Conservation (phyloP, 1,284 basidiomycete species). For the Cryptococcus hybrid region DNA sequence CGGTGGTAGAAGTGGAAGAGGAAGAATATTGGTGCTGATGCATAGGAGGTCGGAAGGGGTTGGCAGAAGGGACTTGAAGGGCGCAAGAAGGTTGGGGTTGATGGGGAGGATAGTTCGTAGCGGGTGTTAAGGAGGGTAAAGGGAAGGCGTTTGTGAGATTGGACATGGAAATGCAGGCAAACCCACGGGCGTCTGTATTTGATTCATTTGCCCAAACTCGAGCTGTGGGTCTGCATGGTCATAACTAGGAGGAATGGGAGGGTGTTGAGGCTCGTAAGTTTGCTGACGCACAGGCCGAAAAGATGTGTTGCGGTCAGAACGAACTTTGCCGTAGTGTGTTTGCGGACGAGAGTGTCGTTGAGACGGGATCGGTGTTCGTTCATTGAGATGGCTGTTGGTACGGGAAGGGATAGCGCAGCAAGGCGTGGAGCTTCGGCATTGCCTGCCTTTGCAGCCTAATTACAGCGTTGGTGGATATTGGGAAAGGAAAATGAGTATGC, state of each 20-base stretch:
- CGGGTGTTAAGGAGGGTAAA: too few relatives aligned
- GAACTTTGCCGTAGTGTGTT: slow-evolving; percentile 64
- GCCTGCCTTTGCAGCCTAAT: slow-evolving; percentile 69
- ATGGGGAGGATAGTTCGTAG: too few relatives aligned
- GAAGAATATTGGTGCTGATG: too few relatives aligned
- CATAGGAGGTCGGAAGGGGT: too few relatives aligned
- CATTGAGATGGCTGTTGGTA: slow-evolving; percentile 64
- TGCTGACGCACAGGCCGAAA: slow-evolving; percentile 8
- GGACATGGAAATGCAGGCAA: background rate
- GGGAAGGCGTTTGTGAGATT: background rate
- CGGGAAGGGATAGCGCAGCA: slow-evolving; percentile 61
- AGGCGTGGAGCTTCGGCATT: slow-evolving; percentile 88
- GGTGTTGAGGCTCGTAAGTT: too few relatives aligned
- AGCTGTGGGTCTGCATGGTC: background rate
- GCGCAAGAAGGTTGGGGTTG: too few relatives aligned
- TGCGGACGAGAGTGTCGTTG: slow-evolving; percentile 74
- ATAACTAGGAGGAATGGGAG: background rate
- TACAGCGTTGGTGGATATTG: background rate
- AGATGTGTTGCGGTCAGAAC: slow-evolving; percentile 57
- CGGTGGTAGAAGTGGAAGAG: too few relatives aligned
- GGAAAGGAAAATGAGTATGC: background rate
- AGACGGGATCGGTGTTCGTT: slow-evolving; percentile 77
- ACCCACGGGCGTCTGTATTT: slow-evolving; percentile 7
- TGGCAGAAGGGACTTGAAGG: too few relatives aligned
- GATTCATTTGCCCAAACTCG: slow-evolving; percentile 1